Conservation (phyloP, 202 grass and related monocot species). For the Musa balbisiana region DNA sequence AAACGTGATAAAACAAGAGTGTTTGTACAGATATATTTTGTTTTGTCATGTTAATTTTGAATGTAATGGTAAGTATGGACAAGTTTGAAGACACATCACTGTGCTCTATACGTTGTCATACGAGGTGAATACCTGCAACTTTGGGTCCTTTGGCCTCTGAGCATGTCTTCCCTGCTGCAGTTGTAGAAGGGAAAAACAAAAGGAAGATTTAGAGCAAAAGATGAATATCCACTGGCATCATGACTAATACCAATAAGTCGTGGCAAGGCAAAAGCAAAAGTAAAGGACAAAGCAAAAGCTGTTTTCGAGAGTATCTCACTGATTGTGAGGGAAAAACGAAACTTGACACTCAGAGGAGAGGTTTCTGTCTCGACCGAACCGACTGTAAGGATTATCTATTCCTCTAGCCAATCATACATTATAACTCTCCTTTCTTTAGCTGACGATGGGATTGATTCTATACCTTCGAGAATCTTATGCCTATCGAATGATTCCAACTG, state of each 20-base stretch:
- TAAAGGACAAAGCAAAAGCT: too few species aligned
- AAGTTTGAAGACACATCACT: conserved; percentile 9
- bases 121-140: conserved; percentile 50
- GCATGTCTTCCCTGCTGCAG: conserved; percentile 65
- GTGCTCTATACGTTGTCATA: background rate
- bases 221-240: background rate
- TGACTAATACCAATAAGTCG: background rate
- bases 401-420: too few species aligned
- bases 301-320: too few species aligned
- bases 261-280: background rate
- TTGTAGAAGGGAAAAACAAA: conserved; percentile 10
- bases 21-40: background rate
- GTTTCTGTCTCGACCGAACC: too few species aligned
- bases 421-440: too few species aligned
- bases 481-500: too few species aligned
- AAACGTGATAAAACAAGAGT: background rate
- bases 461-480: too few species aligned
- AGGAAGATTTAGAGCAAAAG: background rate
- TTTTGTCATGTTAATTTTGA: background rate
- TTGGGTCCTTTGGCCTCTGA: conserved; percentile 74
- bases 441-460: too few species aligned
- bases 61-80: background rate
- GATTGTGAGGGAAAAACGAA: too few species aligned
- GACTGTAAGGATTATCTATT: too few species aligned
- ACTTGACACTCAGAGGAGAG: too few species aligned